phyloP scores from a whole-genome alignment of 805 yeast genomes.

The Cyberlindnera subsufficiens region DNA sequence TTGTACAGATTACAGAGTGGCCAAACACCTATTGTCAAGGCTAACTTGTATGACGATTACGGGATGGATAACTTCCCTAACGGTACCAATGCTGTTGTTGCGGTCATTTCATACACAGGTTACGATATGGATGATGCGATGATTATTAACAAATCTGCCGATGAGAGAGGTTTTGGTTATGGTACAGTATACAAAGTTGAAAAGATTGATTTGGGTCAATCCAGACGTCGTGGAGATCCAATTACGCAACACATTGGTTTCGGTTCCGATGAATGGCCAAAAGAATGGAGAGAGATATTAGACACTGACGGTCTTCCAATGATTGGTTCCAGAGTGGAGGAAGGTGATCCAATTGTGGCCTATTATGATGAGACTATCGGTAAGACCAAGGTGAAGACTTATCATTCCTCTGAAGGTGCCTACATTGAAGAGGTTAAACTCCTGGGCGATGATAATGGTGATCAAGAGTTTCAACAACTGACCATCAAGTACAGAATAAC shows the following conservation, averaged over 20 bases:
- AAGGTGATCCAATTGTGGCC: constrained; percentile 94
- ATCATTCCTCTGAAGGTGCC: constrained; percentile 92
- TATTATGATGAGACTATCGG: constrained; percentile 87
- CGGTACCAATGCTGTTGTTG: constrained; percentile 97
- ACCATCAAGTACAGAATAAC: constrained; percentile 88
- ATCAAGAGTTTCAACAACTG: constrained; percentile 74
- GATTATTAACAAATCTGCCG: constrained; percentile 96
- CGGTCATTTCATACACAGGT: constrained; percentile 97
- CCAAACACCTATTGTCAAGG: constrained; percentile 95
- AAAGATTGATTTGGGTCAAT: constrained; percentile 73
- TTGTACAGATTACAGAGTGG: constrained; percentile 90
- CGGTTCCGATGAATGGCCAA: constrained; percentile 91
- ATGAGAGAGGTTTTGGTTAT: constrained; percentile 96
- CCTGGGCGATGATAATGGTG: constrained; percentile 72
- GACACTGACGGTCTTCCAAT: constrained; percentile 92
- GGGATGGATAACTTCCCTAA: constrained; percentile 99
- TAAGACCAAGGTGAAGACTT: constrained; percentile 85
- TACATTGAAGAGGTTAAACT: constrained; percentile 93
- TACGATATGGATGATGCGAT: constrained; percentile 99
- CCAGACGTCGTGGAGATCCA: constrained; percentile 89
- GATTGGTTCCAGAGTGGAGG: constrained; percentile 82
- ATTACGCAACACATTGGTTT: constrained; percentile 91
- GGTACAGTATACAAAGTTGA: constrained; percentile 96
- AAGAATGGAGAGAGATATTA: constrained; percentile 78
- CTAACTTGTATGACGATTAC: constrained; percentile 87